Percentiles rank a stretch among this genome's conserved stretches.
phyloP scores from a whole-genome alignment of 2,329 filamentous ascomycete species.

The Diplodia scrobiculata region DNA sequence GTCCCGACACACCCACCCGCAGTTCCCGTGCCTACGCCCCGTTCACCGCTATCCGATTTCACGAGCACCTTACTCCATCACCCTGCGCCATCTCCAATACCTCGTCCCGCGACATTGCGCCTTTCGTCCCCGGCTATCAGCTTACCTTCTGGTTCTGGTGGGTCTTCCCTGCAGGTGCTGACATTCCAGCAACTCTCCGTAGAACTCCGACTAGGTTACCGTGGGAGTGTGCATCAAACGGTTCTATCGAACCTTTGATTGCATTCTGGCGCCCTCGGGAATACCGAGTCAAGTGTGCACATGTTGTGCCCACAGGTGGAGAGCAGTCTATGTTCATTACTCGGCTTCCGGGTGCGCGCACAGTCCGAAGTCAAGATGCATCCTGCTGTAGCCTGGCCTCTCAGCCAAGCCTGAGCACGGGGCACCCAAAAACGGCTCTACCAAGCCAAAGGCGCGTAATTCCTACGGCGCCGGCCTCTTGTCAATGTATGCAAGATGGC shows the following conservation, averaged over 20 bases:
- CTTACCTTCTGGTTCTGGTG: not conserved
- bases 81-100: not conserved
- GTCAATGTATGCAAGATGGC: not conserved
- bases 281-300: not conserved
- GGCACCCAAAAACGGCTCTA: not conserved
- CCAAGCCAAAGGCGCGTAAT: not conserved
- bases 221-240: not conserved
- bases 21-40: constrained; percentile 6
- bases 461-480: not conserved
- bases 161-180: not conserved
- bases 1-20: constrained; percentile 17
- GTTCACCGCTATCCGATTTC: not conserved
- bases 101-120: not conserved
- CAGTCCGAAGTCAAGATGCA: not conserved
- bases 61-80: not conserved
- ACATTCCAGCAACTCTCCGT: not conserved
- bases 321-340: not conserved
- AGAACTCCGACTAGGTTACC: not conserved
- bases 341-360: not conserved
- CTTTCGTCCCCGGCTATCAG: not conserved
- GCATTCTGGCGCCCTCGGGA: too few relatives aligned
- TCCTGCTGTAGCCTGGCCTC: not conserved
- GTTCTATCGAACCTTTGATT: not conserved
- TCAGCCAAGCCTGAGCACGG: not conserved
- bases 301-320: not conserved